Base-by-base conservation (phyloP, 345 rosid species). In the Pugionium dolabratum region DNA sequence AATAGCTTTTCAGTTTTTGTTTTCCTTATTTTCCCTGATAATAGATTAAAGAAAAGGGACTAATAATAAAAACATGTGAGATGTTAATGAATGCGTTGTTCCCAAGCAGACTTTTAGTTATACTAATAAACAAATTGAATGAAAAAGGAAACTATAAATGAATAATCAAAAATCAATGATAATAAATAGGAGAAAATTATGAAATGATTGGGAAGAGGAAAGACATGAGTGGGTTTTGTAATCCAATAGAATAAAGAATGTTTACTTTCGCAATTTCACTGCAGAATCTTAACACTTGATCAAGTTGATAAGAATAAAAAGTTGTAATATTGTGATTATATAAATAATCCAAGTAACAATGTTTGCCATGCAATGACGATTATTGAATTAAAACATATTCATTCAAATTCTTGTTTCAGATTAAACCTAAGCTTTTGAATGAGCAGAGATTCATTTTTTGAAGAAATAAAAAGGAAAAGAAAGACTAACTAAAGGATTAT, bases 121-220 rank as follows among this genome's bases (percentile, higher is more conserved):
- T 40, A 9, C 6, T 53, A 27, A 18, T 6, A 33, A 33, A 36
- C 37, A 18, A 29, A 50, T 34, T 48, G 30, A 40, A 59, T 33
- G 32, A 2, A 54, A 54, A 52, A 45, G 54, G 41, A 34, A 61
- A 43, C 33, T 29, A 26, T 9, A 27, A 50, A 39, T 52, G 52
- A 37, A 42, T 69, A 69, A 52, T 60, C 5, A 42, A 62, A 33
- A 9, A 11, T 44, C 47, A 70, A 44, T 53, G 61, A 54, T 62
- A 52, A 43, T 4, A 51, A 52, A 69, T 27, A 3, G 34, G 42
- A 11, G 32, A 40, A 35, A 45, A 45, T 37, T 45, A 62, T 62
- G 69, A 70, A 70, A 62, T 70, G 69, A 62, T 70, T 70, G 69
- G 63, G 43, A 62, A 71, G 56, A 28, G 63, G 48, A 54, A 71